These are phyloP conservation scores for Metrosideros polymorpha DNA, from an alignment of 441 rosid genomes.

Conservation along the genomic window DNA sequence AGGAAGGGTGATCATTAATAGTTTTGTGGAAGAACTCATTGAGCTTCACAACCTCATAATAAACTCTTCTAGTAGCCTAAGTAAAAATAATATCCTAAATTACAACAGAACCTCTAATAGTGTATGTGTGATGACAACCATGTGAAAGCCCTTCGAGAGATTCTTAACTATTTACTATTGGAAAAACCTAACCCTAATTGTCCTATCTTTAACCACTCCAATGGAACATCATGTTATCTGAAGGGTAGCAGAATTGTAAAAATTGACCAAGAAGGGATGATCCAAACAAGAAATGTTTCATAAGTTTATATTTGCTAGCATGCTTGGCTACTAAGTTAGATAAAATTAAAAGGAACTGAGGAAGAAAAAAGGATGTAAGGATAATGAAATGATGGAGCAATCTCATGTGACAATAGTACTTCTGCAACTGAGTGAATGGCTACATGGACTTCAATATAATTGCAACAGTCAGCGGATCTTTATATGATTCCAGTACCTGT, in stretches of 20 bases:
- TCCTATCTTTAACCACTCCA: neutral
- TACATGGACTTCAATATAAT: neutral
- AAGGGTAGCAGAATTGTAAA: neutral
- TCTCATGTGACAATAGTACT: neutral
- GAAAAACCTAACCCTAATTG: neutral
- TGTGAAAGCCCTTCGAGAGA: neutral
- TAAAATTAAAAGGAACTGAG: neutral
- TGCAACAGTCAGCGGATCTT: neutral
- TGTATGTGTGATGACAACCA: neutral
- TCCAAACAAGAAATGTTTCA: neutral
- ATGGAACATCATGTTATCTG: neutral
- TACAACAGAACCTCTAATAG: neutral
- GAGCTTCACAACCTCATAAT: neutral
- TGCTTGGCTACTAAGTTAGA: neutral
- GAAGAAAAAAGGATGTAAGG: neutral
- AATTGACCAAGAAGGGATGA: neutral
- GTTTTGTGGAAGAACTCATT: neutral
- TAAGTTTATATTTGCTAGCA: neutral
- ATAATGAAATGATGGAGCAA: neutral
- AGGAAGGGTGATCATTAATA: neutral
- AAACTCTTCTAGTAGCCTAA: neutral
- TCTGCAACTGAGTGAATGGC: neutral
- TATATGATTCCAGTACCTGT: slow-evolving; percentile 44
- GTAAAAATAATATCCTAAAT: neutral
- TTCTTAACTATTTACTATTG: neutral